phyloP scores from a whole-genome alignment of 176 grass and related monocot genomes.

The Lolium rigidum region DNA sequence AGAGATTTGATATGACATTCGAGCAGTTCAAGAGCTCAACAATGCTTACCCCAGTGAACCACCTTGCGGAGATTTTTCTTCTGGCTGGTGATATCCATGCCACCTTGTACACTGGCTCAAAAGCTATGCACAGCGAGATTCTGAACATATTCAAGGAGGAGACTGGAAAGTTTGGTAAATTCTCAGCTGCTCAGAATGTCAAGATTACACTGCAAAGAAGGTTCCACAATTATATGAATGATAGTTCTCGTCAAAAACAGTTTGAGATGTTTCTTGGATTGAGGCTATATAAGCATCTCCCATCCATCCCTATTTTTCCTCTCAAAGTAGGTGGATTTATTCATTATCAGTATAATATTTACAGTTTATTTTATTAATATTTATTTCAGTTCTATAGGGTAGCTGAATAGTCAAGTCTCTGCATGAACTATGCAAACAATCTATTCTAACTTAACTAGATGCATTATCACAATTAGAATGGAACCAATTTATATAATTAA shows the following conservation, averaged over 20 bases:
- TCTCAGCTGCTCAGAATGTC: constrained; percentile 97
- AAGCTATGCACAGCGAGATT: constrained; percentile 99
- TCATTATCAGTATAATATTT: constrained; percentile 35
- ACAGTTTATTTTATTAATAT: constrained; percentile 28
- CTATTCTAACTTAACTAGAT: constrained; percentile 19
- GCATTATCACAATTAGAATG: constrained; percentile 9
- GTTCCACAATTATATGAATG: constrained; percentile 82
- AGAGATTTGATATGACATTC: constrained; percentile 98
- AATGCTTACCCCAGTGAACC: constrained; percentile 83
- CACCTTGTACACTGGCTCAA: constrained; percentile 98
- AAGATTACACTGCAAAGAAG: constrained; percentile 93
- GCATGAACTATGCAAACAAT: background rate
- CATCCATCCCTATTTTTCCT: constrained; percentile 85
- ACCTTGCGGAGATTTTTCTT: constrained; percentile 93
- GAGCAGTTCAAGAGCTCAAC: constrained; percentile 94
- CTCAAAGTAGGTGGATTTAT: constrained; percentile 71
- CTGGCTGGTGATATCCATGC: constrained; percentile 99
- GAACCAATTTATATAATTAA: constrained; percentile 12
- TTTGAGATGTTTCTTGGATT: constrained; percentile 98
- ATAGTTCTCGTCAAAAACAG: constrained; percentile 97
- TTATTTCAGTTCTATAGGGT: constrained; percentile 34
- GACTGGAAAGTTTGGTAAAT: constrained; percentile 82
- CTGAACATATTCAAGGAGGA: constrained; percentile 99
- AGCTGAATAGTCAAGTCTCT: background rate
- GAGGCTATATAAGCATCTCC: constrained; percentile 96